A percentile compares a stretch with the other conserved stretches of the same genome.
phyloP scores from a whole-genome alignment of 495 filamentous ascomycete species.

The Clohesyomyces aquaticus region DNA sequence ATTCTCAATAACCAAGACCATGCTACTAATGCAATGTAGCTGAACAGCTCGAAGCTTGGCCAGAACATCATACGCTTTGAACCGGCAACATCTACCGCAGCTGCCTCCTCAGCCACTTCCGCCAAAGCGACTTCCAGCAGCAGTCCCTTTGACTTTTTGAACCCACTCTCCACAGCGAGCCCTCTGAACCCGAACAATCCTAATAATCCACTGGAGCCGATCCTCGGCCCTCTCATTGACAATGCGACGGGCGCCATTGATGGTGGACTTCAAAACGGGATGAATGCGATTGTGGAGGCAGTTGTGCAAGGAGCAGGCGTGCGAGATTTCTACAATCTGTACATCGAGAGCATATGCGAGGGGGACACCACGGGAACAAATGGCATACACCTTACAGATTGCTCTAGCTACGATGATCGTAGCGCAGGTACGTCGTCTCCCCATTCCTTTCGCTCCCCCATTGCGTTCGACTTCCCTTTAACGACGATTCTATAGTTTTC shows the following conservation, averaged over 20 bases:
- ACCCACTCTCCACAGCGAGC: conserved; percentile 22
- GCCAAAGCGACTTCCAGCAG: neutral
- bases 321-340: conserved; percentile 9
- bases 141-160: conserved; percentile 11
- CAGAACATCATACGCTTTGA: conserved; percentile 22
- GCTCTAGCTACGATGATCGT: conserved; percentile 11
- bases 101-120: conserved; percentile 4
- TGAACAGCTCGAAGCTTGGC: conserved; percentile 23
- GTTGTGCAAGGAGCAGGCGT: conserved; percentile 4
- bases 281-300: conserved; percentile 11
- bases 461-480: too few relatives aligned
- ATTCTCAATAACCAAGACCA: neutral
- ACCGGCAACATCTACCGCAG: conserved; percentile 11
- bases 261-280: neutral
- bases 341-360: conserved; percentile 8
- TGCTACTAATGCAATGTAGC: conserved; percentile 4
- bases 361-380: neutral
- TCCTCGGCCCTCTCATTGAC: neutral
- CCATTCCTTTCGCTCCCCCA: neutral
- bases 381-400: neutral
- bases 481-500: conserved; percentile 7
- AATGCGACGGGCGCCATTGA: conserved; percentile 19
- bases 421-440: conserved; percentile 5
- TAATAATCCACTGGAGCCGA: conserved; percentile 4
- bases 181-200: conserved; percentile 25